Conservation (phyloP, 805 yeast genomes). For the Kazachstania kunashirensis region DNA sequence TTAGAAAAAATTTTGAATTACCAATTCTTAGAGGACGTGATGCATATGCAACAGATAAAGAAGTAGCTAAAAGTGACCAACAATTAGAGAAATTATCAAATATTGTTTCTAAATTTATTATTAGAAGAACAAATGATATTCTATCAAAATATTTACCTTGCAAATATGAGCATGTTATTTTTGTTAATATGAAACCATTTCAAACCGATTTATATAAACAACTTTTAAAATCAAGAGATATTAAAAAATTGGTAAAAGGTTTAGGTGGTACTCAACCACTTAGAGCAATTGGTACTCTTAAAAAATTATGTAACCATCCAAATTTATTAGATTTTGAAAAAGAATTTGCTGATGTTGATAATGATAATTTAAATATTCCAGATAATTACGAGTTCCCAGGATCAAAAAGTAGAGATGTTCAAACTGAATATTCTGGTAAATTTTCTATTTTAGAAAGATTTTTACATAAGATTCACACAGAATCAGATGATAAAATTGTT, state of each 20-base stretch:
- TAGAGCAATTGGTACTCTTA: constrained; percentile 79
- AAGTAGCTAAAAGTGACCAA: constrained; percentile 54
- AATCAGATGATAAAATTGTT: constrained; percentile 91
- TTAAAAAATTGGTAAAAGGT: constrained; percentile 40
- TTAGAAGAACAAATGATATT: constrained; percentile 91
- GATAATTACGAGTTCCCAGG: constrained; percentile 45
- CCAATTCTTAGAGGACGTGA: constrained; percentile 81
- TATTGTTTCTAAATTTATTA: constrained; percentile 80
- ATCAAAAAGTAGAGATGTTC: constrained; percentile 42
- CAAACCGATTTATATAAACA: constrained; percentile 64
- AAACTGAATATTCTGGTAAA: constrained; percentile 79
- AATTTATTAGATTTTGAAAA: constrained; percentile 66
- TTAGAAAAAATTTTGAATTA: constrained; percentile 73
- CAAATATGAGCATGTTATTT: constrained; percentile 94
- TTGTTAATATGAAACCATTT: constrained; percentile 71
- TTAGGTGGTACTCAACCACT: constrained; percentile 50
- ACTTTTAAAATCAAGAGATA: constrained; percentile 71
- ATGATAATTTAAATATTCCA: constrained; percentile 50
- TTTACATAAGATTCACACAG: constrained; percentile 60
- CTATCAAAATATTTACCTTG: constrained; percentile 89
- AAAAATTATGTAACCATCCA: constrained; percentile 92
- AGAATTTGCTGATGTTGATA: constrained; percentile 57
- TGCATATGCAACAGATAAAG: constrained; percentile 76
- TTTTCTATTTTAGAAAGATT: constrained; percentile 78
- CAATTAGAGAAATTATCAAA: constrained; percentile 63